Evolutionary conservation across 2,329 filamentous ascomycete genomes (phyloP), one percentile per base, ranked within the genome.

Genomic region (Ophiostoma ips): DNA sequence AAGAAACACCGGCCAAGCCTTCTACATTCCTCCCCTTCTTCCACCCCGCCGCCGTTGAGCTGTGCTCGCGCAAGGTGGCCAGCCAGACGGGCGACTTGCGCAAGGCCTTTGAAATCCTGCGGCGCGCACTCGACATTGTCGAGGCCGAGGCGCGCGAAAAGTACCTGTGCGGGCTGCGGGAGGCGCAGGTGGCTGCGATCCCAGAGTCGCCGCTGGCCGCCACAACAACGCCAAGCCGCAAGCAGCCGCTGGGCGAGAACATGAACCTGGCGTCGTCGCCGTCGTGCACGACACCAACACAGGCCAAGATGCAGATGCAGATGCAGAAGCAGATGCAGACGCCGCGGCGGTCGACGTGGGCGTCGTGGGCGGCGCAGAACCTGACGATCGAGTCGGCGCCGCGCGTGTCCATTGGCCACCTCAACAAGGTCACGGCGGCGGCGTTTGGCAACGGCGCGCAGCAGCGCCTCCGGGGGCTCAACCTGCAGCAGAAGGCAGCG

Each of bases 401-500:
- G 3, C 82, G 89, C 53, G 92, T 88, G 31, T 87, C 81, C 28
- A 94, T 98, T 57, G 80, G 80, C 1, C 92, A 98, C 63, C 79
- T 98, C 59, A 94, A 92, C 62, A 88, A 87, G 59, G 83, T 96
- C 53, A 95, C 92, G 0, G 81, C 89, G 0, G 80, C 87, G 4
- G 85, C 87, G 1, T 95, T 98, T 65, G 87, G 85, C 63, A 90
- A 95, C 58, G 89, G 89, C 34, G 84, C 88, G 1, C 78, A 75
- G 12, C 87, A 95, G 58, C 79, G 92, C 52, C 77, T 98, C 13
- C 83, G 85, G 64, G 81, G 82, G 5, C 77, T 98, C 51, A 98
- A 96, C 62, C 74, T 98, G 2, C 94, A 98, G 62, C 92, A 98
- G 65, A 96, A 95, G 64, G 92, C 90, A 4, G 88, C 90, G 0